Conservation (phyloP, 176 grass and related monocot genomes). For the Cymbopogon citratus region DNA sequence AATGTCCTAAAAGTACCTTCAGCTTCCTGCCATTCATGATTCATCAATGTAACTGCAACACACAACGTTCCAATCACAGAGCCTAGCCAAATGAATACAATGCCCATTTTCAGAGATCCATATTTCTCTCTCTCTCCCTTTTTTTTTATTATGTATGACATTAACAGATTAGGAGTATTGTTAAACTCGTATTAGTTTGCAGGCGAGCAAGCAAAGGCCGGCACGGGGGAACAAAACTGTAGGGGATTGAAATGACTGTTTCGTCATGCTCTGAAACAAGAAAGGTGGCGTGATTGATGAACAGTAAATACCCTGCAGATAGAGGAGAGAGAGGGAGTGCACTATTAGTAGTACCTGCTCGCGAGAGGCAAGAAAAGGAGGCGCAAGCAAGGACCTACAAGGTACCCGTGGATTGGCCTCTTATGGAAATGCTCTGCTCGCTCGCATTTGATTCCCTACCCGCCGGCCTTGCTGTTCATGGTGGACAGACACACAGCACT, state of each 20-base stretch:
- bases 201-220: neutral
- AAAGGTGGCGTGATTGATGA: conserved; percentile 26
- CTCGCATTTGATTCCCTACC: conserved; percentile 44
- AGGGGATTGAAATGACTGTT: conserved; percentile 36
- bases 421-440: conserved; percentile 46
- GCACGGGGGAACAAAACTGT: neutral
- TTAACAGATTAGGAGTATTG: neutral
- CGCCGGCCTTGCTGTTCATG: neutral
- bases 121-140: too few relatives aligned
- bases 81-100: neutral
- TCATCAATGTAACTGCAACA: too few relatives aligned
- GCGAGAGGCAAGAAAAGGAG: conserved; percentile 24
- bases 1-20: neutral
- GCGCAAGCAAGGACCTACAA: conserved; percentile 36
- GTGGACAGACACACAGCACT: conserved; percentile 21
- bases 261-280: neutral
- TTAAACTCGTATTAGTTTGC: neutral
- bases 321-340: neutral
- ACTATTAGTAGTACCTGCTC: too few relatives aligned
- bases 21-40: too few relatives aligned
- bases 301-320: conserved; percentile 22
- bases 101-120: too few relatives aligned
- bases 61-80: neutral
- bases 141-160: neutral
- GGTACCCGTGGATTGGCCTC: conserved; percentile 55